A percentile compares a stretch with the other conserved stretches of the same genome.
phyloP scores from a whole-genome alignment of 139 green algal species.

The Dunaliella primolecta region DNA sequence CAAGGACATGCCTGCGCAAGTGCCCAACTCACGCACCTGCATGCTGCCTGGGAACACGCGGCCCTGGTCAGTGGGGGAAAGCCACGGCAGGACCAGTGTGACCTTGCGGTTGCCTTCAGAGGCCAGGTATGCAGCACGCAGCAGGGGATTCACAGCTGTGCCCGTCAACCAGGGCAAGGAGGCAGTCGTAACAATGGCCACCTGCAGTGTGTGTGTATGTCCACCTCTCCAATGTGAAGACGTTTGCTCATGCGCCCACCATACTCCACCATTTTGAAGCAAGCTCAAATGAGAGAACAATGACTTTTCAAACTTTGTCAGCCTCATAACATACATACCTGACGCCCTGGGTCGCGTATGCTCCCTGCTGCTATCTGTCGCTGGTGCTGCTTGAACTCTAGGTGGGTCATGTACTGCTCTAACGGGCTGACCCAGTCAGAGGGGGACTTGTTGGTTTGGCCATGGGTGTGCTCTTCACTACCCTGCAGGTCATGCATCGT shows the following conservation, averaged over 20 bases:
- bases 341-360: constrained; percentile 68
- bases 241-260: too few species aligned
- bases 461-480: not conserved
- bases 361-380: constrained; percentile 26
- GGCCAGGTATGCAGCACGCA: constrained; percentile 95
- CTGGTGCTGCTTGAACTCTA: constrained; percentile 21
- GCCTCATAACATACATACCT: too few species aligned
- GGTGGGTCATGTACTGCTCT: constrained; percentile 36
- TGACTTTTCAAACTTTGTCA: too few species aligned
- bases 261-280: too few species aligned
- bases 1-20: too few species aligned
- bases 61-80: constrained; percentile 84
- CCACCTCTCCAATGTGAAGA: too few species aligned
- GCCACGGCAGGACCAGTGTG: constrained; percentile 64
- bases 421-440: constrained; percentile 32
- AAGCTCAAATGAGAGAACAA: too few species aligned
- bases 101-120: constrained; percentile 57
- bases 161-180: constrained; percentile 98
- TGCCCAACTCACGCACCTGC: constrained; percentile 70
- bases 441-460: not conserved
- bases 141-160: constrained; percentile 95
- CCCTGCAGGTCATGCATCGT: too few species aligned
- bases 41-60: constrained; percentile 86
- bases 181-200: constrained; percentile 97
- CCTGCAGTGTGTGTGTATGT: too few species aligned